Evolutionary conservation across 2,329 filamentous ascomycete species (phyloP), one percentile per base, ranked within the genome.

Genomic region (Triangularia verruculosa): DNA sequence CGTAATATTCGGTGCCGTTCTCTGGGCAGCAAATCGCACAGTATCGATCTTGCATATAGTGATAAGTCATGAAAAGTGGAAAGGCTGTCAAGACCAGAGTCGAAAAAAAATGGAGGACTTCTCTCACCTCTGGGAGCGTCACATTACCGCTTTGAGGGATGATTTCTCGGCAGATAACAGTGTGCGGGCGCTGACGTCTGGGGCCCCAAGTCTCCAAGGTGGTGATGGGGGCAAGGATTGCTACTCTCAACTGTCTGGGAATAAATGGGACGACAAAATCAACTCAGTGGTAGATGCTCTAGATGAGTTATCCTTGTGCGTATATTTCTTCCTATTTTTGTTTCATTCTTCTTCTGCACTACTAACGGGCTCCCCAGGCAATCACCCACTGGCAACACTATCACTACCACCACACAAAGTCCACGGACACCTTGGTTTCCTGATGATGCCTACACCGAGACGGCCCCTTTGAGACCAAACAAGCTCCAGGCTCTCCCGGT

Each of bases 391-490:
- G 39, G 39, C 4, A 67, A 62, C 13, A 58, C 64, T 20, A 58
- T 62, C 15, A 61, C 67, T 2, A 61, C 61, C 13, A 59, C 61
- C 13, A 61, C 66, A 2, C 62, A 61, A 22, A 67, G 64, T 17
- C 68, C 68, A n/a, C 61, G 61, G 32, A 64, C 67, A 0, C 63
- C 63, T 6, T 69, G 67, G 66, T 70, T 66, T 52, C 53, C 62
- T 2, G 64, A 68, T 30, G 52, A 65, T 1, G 62, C 55, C 4
- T 65, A 68, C 25, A 62, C 64, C 7, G 67, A 70, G 28, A 70
- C 67, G 0, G 65, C 63, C 1, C 43, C 65, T 4, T 67, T 67
- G 17, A 47, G 39, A 17, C 20, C 39, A 47, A 17, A 9, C 20
- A 47, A 47, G 6, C 17, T 54, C 15, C 51, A 54, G n/a, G 51